Base-by-base conservation (phyloP, 345 rosid genomes). In the Eucalyptus polyanthemos region DNA sequence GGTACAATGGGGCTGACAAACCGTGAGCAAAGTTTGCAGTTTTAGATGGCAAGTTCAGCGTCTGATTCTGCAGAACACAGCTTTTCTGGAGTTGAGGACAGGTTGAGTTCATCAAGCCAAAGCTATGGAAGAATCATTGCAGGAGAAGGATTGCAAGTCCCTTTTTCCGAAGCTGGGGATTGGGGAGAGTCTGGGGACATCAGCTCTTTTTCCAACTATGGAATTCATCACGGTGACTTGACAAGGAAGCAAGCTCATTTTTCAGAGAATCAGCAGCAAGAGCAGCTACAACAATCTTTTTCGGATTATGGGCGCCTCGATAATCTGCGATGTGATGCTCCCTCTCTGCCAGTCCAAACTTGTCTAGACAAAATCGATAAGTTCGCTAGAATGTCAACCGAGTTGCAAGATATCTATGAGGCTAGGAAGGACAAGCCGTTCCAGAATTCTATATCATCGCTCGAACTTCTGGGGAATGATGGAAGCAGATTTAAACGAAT, bases 391-490 rank as follows among this genome's bases (percentile, higher is more conserved):
- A n/a, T 58, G 3, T 86, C 50, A 5, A 80, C 50, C 19, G 24
- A 34, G 81, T 65, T 25, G 86, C 87, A 88, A 37, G 50, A 89
- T 50, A 88, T 80, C 4, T 2, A 50, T 40, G 76, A 86, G 50
- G 42, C 45, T 6, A 67, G 80, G 87, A 89, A 85, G 86, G 88
- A 53, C 40, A 89, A 88, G 34, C 86, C 76, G 3, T 16, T 86
- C 50, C 54, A 86, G 58, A 62, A 17, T 89, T 86, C 91, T 19
- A 69, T 90, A 86, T 76, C 95, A 5, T 93, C 93, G 12, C 89
- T 93, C 5, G 92, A 92, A 88, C 87, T 94, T 34, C 91, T 93
- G 5, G 89, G 91, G 83, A 91, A 72, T 24, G 86, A 88, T 80
- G 90, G 91, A 40, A 88, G 87, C 50, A 58, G 92, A 31, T 87